phyloP scores from a whole-genome alignment of 2,329 filamentous ascomycete genomes.

The Blumeria hordei region DNA sequence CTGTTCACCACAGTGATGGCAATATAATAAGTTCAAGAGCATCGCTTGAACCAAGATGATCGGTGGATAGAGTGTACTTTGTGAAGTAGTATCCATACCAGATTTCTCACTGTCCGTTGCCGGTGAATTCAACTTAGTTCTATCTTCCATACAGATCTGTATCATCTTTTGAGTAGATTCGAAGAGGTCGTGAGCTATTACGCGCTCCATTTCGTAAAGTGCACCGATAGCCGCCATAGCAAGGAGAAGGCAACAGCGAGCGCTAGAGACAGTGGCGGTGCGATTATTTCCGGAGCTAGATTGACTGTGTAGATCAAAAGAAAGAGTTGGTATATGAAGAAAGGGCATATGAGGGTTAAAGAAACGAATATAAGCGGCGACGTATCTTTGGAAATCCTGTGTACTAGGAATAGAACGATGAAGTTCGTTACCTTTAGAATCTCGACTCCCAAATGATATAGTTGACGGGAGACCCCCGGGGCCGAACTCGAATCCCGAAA shows the following conservation, averaged over 20 bases:
- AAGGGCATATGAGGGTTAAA: slow-evolving; percentile 94
- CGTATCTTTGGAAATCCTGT: too few relatives aligned
- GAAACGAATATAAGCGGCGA: slow-evolving; percentile 62
- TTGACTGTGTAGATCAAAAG: slow-evolving; percentile 47
- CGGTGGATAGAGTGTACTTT: slow-evolving; percentile 49
- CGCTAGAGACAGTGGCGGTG: slow-evolving; percentile 31
- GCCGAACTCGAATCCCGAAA: too few relatives aligned
- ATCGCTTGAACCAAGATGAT: slow-evolving; percentile 94
- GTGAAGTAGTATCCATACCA: slow-evolving; percentile 24
- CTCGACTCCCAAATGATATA: too few relatives aligned
- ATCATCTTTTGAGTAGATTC: slow-evolving; percentile 93
- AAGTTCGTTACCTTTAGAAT: too few relatives aligned
- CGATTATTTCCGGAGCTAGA: too few relatives aligned
- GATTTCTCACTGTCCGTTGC: slow-evolving; percentile 32
- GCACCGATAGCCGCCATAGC: slow-evolving; percentile 71
- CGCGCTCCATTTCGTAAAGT: slow-evolving; percentile 66
- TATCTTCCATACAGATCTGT: slow-evolving; percentile 72
- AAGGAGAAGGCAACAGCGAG: slow-evolving; percentile 64
- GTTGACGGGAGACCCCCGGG: too few relatives aligned
- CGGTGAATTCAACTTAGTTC: slow-evolving; percentile 60
- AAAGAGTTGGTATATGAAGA: slow-evolving; percentile 71
- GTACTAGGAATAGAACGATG: too few relatives aligned
- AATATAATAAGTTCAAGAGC: slow-evolving; percentile 87
- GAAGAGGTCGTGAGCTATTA: slow-evolving; percentile 63
- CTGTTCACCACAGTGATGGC: slow-evolving; percentile 84